These are phyloP conservation scores for Pilasporangium apinafurcum DNA, from an alignment of 352 stramenopile genomes.

Conservation along the genomic window DNA sequence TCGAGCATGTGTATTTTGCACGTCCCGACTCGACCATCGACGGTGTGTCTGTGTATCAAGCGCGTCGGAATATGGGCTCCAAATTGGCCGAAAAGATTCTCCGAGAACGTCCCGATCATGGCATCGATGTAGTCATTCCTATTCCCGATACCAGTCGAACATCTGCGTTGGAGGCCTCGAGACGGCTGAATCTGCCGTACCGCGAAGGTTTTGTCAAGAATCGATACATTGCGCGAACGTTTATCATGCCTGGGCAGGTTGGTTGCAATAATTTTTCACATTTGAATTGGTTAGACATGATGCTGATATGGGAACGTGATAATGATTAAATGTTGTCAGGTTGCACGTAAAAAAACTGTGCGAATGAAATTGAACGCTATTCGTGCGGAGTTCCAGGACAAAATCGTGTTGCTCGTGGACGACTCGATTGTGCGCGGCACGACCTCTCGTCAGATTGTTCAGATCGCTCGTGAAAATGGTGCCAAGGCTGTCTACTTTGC, in stretches of 20 bases:
- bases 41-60: constrained; percentile 97
- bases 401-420: constrained; percentile 98
- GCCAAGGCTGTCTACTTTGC: constrained; percentile 96
- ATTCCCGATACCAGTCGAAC: constrained; percentile 98
- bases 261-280: too few species aligned
- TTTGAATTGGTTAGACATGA: too few species aligned
- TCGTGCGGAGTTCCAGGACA: constrained; percentile 85
- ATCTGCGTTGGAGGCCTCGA: constrained; percentile 90
- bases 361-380: constrained; percentile 99
- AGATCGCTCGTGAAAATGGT: constrained; percentile 98
- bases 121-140: constrained; percentile 98
- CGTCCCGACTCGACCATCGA: constrained; percentile 99
- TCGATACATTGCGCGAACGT: constrained; percentile 98
- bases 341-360: constrained; percentile 94
- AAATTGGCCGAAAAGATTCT: constrained; percentile 97
- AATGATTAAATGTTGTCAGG: too few species aligned
- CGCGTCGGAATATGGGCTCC: constrained; percentile 96
- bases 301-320: too few species aligned
- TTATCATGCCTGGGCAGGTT: constrained; percentile 99
- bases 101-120: constrained; percentile 86
- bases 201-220: constrained; percentile 99
- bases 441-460: constrained; percentile 97
- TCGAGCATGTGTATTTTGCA: constrained; percentile 99
- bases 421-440: constrained; percentile 99
- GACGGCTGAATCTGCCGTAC: constrained; percentile 89